Conservation (phyloP, 805 yeast genomes). For the Kuraishia cidri region DNA sequence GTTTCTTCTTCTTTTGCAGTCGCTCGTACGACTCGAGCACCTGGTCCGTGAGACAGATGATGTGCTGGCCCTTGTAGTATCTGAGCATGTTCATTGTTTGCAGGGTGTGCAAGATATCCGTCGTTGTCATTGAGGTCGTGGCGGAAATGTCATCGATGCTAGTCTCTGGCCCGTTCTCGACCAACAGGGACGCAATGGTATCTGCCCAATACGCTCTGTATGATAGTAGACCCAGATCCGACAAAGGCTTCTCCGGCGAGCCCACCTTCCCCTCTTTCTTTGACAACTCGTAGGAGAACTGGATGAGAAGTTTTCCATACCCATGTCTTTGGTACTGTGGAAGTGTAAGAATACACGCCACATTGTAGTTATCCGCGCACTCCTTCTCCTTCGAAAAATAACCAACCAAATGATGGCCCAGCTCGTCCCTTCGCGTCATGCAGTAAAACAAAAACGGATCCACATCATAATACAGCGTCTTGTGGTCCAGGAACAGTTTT, state of each 20-base stretch:
- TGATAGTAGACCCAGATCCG: slow-evolving; percentile 87
- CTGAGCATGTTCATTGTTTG: slow-evolving; percentile 85
- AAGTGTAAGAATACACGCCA: slow-evolving; percentile 91
- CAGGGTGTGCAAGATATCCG: slow-evolving; percentile 89
- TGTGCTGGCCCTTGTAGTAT: slow-evolving; percentile 93
- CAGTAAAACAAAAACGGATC: slow-evolving; percentile 96
- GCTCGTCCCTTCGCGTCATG: slow-evolving; percentile 84
- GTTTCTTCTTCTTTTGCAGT: slow-evolving; percentile 52
- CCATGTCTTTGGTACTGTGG: slow-evolving; percentile 98
- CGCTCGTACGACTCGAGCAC: slow-evolving; percentile 70
- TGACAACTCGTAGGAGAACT: slow-evolving; percentile 87
- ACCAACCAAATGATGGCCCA: slow-evolving; percentile 94
- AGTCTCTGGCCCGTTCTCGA: slow-evolving; percentile 48
- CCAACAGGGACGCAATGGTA: slow-evolving; percentile 63
- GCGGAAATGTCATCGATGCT: slow-evolving; percentile 83
- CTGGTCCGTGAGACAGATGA: slow-evolving; percentile 78
- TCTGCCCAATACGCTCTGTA: slow-evolving; percentile 98
- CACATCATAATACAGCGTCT: slow-evolving; percentile 93
- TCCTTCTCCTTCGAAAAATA: slow-evolving; percentile 96
- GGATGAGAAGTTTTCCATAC: slow-evolving; percentile 84
- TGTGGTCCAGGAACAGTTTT: slow-evolving; percentile 89
- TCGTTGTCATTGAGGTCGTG: slow-evolving; percentile 89
- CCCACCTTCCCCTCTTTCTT: slow-evolving; percentile 87
- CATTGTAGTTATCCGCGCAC: slow-evolving; percentile 89
- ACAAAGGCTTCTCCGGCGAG: slow-evolving; percentile 94